Base-by-base conservation (phyloP, 768 basidiomycete genomes). In the Terana coerulea region DNA sequence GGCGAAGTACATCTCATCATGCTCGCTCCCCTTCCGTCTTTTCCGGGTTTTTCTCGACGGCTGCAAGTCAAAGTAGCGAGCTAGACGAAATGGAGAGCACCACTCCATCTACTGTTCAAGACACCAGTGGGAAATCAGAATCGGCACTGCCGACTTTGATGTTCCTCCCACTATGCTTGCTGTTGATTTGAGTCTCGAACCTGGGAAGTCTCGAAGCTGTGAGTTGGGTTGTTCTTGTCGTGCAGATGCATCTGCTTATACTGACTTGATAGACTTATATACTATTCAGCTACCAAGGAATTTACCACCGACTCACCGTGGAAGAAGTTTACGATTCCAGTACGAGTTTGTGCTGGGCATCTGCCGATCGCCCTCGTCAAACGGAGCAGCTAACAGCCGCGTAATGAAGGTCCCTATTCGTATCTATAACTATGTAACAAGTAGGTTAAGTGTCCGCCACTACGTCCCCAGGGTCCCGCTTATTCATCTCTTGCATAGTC, bases 391-490 rank as follows among this genome's bases (percentile, higher is more conserved):
- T 59, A 73, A 75, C 50, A 88, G 89, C 67, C 72, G 83, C 29
- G 79, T 94, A 2, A 91, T 95, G 86, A 89, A 88, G 45, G 87
- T 98, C 1, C 95, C 95, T 0, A 86, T 99, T 39, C 73, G 93
- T 21, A 75, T 98, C 5, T 98, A 97, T 69, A 94, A 91, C 52
- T 75, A 94, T 57, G 89, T 97, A 51, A 72, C 80, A 40, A 81
- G 94, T 93, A 58, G 44, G 83, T 64, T 12, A 25, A 7, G 30
- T 51, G 12, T n/a, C 28, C 9, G 15, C 26, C 21, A 34, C 33
- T 40, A 5, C 22, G 33, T 11, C 1, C 9, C 17, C 4, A n/a
- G 14, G 22, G 5, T 29, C 34, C 5, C 31, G 31, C n/a, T 29
- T 26, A 33, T 21, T n/a, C 14, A n/a, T 29, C 12, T 39, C 22